A percentile compares a stretch with the other conserved stretches of the same genome.
These are phyloP conservation scores for Eucalyptus marginata DNA, from an alignment of 345 rosid genomes.

Conservation along the genomic window DNA sequence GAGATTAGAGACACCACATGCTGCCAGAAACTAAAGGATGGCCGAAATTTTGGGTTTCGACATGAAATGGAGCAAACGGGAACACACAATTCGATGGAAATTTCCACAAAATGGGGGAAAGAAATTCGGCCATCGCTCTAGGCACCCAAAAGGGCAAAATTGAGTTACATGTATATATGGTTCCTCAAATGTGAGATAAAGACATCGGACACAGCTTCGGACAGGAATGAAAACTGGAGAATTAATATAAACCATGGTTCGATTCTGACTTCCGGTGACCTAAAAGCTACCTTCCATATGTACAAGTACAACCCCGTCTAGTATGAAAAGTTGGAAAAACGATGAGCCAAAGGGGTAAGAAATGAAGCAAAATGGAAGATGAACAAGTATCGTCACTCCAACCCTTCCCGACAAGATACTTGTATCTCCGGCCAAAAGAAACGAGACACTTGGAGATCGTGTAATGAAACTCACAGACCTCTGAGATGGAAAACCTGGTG, in stretches of 20 bases:
- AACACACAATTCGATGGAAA: neutral
- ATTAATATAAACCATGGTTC: neutral
- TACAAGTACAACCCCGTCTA: neutral
- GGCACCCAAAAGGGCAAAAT: neutral
- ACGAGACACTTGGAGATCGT: neutral
- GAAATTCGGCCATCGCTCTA: neutral
- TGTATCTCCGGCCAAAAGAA: neutral
- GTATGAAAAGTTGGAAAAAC: neutral
- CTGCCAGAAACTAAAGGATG: neutral
- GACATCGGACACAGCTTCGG: neutral
- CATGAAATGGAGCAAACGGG: neutral
- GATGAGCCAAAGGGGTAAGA: neutral
- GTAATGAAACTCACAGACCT: neutral
- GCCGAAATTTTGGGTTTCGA: neutral
- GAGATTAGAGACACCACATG: neutral
- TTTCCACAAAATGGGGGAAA: neutral
- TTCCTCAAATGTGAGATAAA: neutral
- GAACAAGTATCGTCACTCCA: neutral
- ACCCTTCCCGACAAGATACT: neutral
- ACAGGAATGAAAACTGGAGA: neutral
- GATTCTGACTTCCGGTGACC: neutral
- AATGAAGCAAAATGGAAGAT: neutral
- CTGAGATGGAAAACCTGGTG: neutral
- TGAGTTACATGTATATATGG: neutral
- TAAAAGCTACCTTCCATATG: conserved; percentile 1